Percentiles rank a stretch among this genome's conserved stretches.
Evolutionary conservation across 371 early-diverging fungal species (phyloP).

Genomic region (Mucor circinelloides): DNA sequence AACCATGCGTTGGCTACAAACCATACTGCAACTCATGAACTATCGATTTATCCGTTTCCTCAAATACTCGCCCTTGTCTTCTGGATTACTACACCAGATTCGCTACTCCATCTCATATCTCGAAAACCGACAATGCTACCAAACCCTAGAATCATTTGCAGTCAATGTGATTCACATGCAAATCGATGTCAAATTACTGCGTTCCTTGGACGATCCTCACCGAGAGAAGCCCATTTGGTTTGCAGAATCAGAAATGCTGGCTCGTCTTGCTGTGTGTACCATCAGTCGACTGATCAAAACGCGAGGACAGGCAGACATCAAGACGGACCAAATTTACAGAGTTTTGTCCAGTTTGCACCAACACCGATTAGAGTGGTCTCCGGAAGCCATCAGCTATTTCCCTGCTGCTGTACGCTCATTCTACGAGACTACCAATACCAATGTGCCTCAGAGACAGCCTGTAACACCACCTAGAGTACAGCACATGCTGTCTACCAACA

Average conservation of each 20-base stretch:
- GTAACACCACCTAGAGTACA: conserved; percentile 43
- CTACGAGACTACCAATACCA: conserved; percentile 37
- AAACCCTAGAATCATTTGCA: conserved; percentile 65
- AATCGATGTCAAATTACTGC: conserved; percentile 59
- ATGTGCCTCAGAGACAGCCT: conserved; percentile 20
- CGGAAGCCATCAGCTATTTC: conserved; percentile 54
- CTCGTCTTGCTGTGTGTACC: conserved; percentile 59
- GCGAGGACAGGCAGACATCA: conserved; percentile 64
- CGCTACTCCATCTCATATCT: conserved; percentile 64
- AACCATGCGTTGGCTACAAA: conserved; percentile 75
- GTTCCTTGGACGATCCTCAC: conserved; percentile 61
- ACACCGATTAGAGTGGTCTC: conserved; percentile 60
- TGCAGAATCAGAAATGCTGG: conserved; percentile 67
- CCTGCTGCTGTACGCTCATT: conserved; percentile 59
- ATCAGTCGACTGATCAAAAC: conserved; percentile 65
- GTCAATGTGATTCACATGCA: conserved; percentile 65
- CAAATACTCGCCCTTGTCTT: conserved; percentile 51
- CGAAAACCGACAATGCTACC: conserved; percentile 69
- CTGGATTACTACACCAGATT: conserved; percentile 63
- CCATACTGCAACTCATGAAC: conserved; percentile 76
- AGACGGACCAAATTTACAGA: conserved; percentile 56
- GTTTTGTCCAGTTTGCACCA: conserved; percentile 58
- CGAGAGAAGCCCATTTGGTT: conserved; percentile 69
- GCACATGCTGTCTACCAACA: conserved; percentile 34
- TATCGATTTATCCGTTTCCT: conserved; percentile 63